Evolutionary conservation across 1,284 basidiomycete species (phyloP).

Genomic region (Ganoderma meredithae): DNA sequence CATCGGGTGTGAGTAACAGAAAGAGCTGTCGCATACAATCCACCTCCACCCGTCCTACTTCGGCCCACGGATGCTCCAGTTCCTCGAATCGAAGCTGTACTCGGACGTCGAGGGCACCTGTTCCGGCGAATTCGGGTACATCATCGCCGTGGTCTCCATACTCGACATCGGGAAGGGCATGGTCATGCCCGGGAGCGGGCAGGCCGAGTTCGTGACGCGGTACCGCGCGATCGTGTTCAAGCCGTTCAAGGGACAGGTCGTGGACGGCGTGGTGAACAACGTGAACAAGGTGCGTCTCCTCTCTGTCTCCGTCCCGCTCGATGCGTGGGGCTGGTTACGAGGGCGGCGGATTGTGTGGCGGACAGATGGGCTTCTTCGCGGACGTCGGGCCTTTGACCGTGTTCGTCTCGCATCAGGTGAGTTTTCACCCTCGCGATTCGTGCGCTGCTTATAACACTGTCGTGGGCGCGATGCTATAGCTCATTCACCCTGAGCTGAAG

Average conservation of each 20-base stretch:
- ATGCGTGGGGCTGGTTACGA: background rate
- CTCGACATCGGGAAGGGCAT: conserved; percentile 91
- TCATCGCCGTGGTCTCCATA: conserved; percentile 94
- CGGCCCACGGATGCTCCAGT: conserved; percentile 93
- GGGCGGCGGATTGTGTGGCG: background rate
- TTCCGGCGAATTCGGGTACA: conserved; percentile 95
- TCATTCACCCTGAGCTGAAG: conserved; percentile 91
- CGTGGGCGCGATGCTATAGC: conserved; percentile 51
- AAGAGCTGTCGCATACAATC: conserved; percentile 95
- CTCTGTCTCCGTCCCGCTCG: background rate
- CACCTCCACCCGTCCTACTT: conserved; percentile 98
- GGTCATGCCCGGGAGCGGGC: conserved; percentile 91
- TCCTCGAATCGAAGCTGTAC: conserved; percentile 92
- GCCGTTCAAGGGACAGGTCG: conserved; percentile 98
- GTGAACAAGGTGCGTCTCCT: conserved; percentile 87
- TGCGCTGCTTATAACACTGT: background rate
- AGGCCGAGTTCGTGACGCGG: conserved; percentile 91
- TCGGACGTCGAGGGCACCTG: conserved; percentile 98
- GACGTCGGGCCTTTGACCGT: conserved; percentile 93
- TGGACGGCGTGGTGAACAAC: conserved; percentile 95
- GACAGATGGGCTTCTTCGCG: conserved; percentile 97
- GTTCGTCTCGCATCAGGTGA: conserved; percentile 94
- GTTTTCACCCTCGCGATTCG: conserved; percentile 35
- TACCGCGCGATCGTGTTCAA: conserved; percentile 97
- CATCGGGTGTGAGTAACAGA: conserved; percentile 56